These are phyloP conservation scores for Gentiana dahurica DNA, from an alignment of 257 asterid species.

Conservation along the genomic window DNA sequence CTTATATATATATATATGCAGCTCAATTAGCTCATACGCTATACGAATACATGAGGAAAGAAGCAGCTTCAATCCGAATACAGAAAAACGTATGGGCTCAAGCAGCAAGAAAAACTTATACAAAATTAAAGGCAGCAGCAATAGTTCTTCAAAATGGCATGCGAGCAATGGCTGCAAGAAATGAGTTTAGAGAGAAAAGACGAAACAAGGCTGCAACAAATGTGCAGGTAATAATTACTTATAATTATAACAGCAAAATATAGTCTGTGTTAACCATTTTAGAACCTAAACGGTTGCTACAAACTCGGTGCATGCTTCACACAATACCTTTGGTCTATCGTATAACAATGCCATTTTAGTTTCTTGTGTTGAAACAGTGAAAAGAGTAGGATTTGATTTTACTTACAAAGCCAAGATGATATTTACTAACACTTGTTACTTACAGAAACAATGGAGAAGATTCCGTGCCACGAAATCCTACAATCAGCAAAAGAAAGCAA, in stretches of 20 bases:
- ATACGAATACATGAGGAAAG: conserved; percentile 68
- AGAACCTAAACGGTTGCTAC: too few relatives aligned
- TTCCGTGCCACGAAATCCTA: conserved; percentile 45
- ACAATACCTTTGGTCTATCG: too few relatives aligned
- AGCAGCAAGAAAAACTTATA: conserved; percentile 59
- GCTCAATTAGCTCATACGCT: conserved; percentile 66
- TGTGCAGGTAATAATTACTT: conserved; percentile 46
- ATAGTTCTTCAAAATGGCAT: conserved; percentile 77
- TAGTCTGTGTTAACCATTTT: too few relatives aligned
- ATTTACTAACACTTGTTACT: conserved; percentile 11
- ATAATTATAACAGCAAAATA: too few relatives aligned
- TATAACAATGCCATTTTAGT: too few relatives aligned
- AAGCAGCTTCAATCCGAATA: conserved; percentile 77
- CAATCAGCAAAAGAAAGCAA: conserved; percentile 48
- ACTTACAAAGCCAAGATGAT: too few relatives aligned
- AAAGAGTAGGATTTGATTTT: too few relatives aligned
- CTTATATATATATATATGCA: conserved; percentile 17
- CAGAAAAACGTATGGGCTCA: conserved; percentile 70
- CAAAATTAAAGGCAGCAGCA: conserved; percentile 48
- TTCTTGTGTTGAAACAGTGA: too few relatives aligned
- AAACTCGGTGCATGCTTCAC: too few relatives aligned
- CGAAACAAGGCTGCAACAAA: conserved; percentile 64
- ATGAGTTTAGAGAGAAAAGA: conserved; percentile 62
- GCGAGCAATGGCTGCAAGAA: conserved; percentile 76
- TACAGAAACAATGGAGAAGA: conserved; percentile 77